Conservation (phyloP, 2,329 filamentous ascomycete genomes). For the Penicillium nordicum region DNA sequence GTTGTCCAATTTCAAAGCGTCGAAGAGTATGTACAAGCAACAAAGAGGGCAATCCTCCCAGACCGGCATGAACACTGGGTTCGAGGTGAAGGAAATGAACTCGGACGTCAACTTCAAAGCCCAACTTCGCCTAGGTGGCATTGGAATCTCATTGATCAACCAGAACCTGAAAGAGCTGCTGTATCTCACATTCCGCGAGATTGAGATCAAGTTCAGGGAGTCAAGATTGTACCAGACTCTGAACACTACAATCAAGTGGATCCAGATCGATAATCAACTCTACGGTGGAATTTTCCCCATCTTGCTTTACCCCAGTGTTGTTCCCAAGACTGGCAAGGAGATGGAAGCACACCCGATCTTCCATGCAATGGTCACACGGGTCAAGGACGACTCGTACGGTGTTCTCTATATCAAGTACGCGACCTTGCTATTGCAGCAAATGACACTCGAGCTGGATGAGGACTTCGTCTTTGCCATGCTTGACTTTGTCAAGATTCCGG, state of each 20-base stretch:
- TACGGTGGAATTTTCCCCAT: conserved; percentile 98
- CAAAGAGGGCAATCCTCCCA: conserved; percentile 55
- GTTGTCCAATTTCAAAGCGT: conserved; percentile 87
- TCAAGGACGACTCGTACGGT: conserved; percentile 98
- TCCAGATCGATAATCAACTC: conserved; percentile 96
- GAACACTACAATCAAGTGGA: conserved; percentile 92
- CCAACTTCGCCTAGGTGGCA: conserved; percentile 80
- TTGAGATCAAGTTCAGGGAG: conserved; percentile 86
- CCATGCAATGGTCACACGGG: conserved; percentile 83
- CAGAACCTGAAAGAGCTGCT: conserved; percentile 86
- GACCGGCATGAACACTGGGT: conserved; percentile 63
- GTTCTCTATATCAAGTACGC: conserved; percentile 99
- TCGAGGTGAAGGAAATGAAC: conserved; percentile 91
- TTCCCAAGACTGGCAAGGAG: conserved; percentile 93
- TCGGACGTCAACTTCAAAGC: conserved; percentile 85
- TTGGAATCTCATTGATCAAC: conserved; percentile 92
- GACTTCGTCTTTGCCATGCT: conserved; percentile 96
- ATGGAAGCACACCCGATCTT: conserved; percentile 95
- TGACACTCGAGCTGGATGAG: conserved; percentile 96
- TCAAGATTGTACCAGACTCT: conserved; percentile 92
- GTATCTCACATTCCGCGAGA: conserved; percentile 88
- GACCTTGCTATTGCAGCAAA: conserved; percentile 87
- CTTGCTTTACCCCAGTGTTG: conserved; percentile 93
- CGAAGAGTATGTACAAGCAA: conserved; percentile 84
- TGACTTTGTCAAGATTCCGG: conserved; percentile 90